Conservation (phyloP, 2,329 filamentous ascomycete species). For the Aspergillus thermomutatus region DNA sequence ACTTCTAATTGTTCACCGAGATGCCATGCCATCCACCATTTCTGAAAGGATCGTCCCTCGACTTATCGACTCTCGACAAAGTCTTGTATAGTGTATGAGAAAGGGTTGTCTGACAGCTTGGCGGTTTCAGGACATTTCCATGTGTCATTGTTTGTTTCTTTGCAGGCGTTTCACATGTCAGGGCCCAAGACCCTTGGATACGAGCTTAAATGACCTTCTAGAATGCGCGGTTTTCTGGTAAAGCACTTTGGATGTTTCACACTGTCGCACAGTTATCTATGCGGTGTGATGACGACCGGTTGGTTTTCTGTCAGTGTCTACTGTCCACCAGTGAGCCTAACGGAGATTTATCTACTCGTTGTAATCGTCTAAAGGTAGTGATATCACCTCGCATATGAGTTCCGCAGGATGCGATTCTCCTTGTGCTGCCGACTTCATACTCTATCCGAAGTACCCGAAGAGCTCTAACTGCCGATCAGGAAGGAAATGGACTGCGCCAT, state of each 20-base stretch:
- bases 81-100: neutral
- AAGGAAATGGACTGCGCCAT: neutral
- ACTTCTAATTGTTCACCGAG: too few relatives aligned
- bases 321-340: neutral
- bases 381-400: neutral
- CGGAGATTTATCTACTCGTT: neutral
- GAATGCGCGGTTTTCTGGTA: neutral
- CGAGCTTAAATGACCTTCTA: neutral
- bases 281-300: neutral
- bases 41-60: neutral
- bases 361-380: neutral
- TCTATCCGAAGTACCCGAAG: neutral
- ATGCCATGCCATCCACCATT: too few relatives aligned
- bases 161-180: neutral
- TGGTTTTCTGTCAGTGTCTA: too few relatives aligned
- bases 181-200: neutral
- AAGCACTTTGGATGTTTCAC: neutral
- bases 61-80: neutral
- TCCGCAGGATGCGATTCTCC: neutral
- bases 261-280: neutral
- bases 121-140: neutral
- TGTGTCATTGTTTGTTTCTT: neutral
- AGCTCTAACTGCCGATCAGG: neutral
- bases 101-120: neutral
- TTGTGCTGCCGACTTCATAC: neutral